Evolutionary conservation across 441 rosid genomes (phyloP).

Genomic region (Erodium moschatum): DNA sequence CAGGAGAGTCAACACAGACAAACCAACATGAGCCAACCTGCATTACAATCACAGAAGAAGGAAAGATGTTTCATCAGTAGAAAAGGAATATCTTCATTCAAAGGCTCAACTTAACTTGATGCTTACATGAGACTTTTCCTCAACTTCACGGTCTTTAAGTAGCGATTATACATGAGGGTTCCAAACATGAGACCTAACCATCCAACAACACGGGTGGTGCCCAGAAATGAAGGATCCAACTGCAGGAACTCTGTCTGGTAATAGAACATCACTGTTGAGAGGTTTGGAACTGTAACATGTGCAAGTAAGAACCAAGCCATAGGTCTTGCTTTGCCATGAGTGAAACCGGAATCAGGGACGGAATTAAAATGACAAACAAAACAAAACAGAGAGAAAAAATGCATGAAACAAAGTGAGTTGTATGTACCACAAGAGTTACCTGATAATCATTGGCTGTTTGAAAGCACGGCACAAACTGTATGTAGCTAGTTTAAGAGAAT

Average conservation of each 20-base stretch:
- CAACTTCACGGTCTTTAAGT: constrained; percentile 65
- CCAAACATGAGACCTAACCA: constrained; percentile 94
- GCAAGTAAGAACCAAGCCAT: constrained; percentile 97
- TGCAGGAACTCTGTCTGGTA: constrained; percentile 83
- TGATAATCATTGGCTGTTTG: constrained; percentile 65
- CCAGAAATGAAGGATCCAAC: constrained; percentile 77
- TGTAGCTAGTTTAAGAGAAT: constrained; percentile 59
- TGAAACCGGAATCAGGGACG: constrained; percentile 19
- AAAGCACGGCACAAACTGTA: constrained; percentile 51
- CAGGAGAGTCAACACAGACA: constrained; percentile 49
- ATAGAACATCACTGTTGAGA: constrained; percentile 87
- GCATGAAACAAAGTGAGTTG: not conserved
- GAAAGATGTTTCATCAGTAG: constrained; percentile 11
- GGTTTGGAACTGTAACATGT: constrained; percentile 74
- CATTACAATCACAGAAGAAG: constrained; percentile 25
- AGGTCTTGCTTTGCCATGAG: constrained; percentile 45
- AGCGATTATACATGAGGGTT: constrained; percentile 59
- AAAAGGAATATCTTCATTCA: not conserved
- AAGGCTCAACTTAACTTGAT: constrained; percentile 7
- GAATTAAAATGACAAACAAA: constrained; percentile 20
- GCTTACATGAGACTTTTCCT: constrained; percentile 71
- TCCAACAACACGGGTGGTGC: constrained; percentile 77
- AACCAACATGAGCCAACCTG: constrained; percentile 76
- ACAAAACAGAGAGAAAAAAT: not conserved
- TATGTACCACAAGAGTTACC: constrained; percentile 34